phyloP scores from a whole-genome alignment of 495 filamentous ascomycete species.

The Penicillium bovifimosum region DNA sequence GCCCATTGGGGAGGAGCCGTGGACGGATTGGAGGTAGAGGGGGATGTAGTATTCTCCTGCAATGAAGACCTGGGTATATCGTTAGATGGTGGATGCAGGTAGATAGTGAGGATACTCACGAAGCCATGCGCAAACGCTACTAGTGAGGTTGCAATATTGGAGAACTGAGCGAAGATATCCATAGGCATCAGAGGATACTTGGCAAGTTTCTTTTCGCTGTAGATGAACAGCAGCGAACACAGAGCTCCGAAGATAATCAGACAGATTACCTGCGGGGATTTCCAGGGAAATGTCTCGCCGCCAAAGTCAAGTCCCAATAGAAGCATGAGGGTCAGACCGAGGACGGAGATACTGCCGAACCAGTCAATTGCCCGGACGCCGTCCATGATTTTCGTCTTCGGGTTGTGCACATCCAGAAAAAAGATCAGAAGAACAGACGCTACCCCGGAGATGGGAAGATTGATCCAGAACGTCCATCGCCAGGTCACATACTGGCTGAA shows the following conservation, averaged over 20 bases:
- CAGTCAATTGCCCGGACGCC: conserved; percentile 77
- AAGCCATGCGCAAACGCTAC: conserved; percentile 51
- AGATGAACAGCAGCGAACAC: conserved; percentile 56
- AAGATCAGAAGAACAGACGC: conserved; percentile 54
- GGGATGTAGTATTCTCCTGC: conserved; percentile 54
- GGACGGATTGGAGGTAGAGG: conserved; percentile 52
- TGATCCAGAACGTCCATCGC: conserved; percentile 72
- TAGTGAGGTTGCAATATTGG: conserved; percentile 54
- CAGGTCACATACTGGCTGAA: conserved; percentile 59
- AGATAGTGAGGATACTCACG: too few species aligned
- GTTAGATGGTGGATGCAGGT: too few species aligned
- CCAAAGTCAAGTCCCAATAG: conserved; percentile 73
- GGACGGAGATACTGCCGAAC: conserved; percentile 62
- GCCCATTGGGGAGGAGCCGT: conserved; percentile 43
- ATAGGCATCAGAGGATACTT: conserved; percentile 75
- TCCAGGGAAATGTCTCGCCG: conserved; percentile 67
- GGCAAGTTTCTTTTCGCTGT: conserved; percentile 66
- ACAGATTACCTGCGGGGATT: conserved; percentile 67
- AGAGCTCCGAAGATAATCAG: conserved; percentile 67
- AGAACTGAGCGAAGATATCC: conserved; percentile 52
- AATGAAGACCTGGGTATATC: conserved; percentile 38
- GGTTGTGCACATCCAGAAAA: conserved; percentile 57
- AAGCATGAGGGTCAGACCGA: conserved; percentile 70
- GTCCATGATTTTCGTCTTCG: conserved; percentile 47
- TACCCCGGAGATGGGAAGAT: conserved; percentile 54